These are phyloP conservation scores for Tricholoma furcatifolium DNA, from an alignment of 768 basidiomycete genomes.

Conservation along the genomic window DNA sequence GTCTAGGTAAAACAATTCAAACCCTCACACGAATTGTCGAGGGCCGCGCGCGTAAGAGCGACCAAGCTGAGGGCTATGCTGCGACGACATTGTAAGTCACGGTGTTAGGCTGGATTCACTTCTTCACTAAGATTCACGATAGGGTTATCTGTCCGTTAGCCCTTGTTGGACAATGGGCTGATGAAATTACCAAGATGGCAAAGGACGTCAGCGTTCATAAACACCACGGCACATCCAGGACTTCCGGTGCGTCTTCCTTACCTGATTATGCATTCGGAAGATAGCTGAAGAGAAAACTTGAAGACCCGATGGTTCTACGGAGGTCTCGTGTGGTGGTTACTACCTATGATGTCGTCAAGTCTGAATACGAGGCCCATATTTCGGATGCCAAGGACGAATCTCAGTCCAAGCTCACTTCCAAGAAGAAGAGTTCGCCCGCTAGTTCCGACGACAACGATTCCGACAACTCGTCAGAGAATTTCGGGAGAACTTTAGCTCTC, in stretches of 20 bases:
- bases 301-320: slow-evolving; percentile 55
- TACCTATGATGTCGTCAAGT: slow-evolving; percentile 81
- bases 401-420: slow-evolving; percentile 41
- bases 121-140: slow-evolving; percentile 4
- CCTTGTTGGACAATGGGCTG: slow-evolving; percentile 88
- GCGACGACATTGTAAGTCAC: slow-evolving; percentile 64
- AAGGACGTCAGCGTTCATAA: slow-evolving; percentile 66
- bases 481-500: slow-evolving; percentile 42
- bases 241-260: slow-evolving; percentile 52
- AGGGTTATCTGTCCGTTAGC: slow-evolving; percentile 89
- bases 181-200: slow-evolving; percentile 76
- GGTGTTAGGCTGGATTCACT: background rate
- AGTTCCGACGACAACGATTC: slow-evolving; percentile 35
- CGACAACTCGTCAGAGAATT: slow-evolving; percentile 38
- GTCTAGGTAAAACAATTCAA: slow-evolving; percentile 90
- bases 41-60: slow-evolving; percentile 66
- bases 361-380: slow-evolving; percentile 63
- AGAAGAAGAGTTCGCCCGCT: slow-evolving; percentile 33
- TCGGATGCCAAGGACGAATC: slow-evolving; percentile 55
- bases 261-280: background rate
- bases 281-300: background rate
- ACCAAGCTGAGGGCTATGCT: slow-evolving; percentile 71
- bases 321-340: slow-evolving; percentile 78
- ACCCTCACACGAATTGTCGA: slow-evolving; percentile 86
- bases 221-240: slow-evolving; percentile 79